Conservation (phyloP, 805 yeast genomes). For the Brettanomyces custersianus region DNA sequence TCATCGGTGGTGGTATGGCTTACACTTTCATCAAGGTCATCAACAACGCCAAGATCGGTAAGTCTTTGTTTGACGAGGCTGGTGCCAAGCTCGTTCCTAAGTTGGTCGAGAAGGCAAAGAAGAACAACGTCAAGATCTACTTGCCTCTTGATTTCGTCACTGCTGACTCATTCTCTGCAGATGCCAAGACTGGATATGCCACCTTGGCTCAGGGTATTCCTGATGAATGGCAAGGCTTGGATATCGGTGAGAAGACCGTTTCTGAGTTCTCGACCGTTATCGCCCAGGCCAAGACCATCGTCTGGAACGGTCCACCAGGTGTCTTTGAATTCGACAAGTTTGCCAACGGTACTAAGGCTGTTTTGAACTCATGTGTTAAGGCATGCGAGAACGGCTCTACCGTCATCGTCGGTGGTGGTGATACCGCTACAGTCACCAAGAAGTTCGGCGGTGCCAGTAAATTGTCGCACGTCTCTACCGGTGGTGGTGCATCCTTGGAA, state of each 20-base stretch:
- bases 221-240: constrained; percentile 92
- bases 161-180: constrained; percentile 89
- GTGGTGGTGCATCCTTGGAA: constrained; percentile 99
- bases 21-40: constrained; percentile 96
- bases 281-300: constrained; percentile 91
- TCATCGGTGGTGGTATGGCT: constrained; percentile 99
- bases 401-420: constrained; percentile 98
- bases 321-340: constrained; percentile 95
- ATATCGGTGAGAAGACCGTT: constrained; percentile 85
- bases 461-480: constrained; percentile 97
- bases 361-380: constrained; percentile 81
- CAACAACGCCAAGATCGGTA: constrained; percentile 79
- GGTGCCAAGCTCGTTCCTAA: constrained; percentile 94
- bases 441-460: constrained; percentile 95
- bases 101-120: constrained; percentile 92
- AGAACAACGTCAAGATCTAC: constrained; percentile 86
- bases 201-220: constrained; percentile 89
- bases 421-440: constrained; percentile 98
- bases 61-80: constrained; percentile 84
- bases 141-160: constrained; percentile 94
- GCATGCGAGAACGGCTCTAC: constrained; percentile 85
- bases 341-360: constrained; percentile 83
- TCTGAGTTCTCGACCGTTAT: constrained; percentile 75
- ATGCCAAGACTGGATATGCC: constrained; percentile 79
- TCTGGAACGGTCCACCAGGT: constrained; percentile 99